These are phyloP conservation scores for Zelonia costaricensis DNA, from an alignment of 208 protist species.

Conservation along the genomic window DNA sequence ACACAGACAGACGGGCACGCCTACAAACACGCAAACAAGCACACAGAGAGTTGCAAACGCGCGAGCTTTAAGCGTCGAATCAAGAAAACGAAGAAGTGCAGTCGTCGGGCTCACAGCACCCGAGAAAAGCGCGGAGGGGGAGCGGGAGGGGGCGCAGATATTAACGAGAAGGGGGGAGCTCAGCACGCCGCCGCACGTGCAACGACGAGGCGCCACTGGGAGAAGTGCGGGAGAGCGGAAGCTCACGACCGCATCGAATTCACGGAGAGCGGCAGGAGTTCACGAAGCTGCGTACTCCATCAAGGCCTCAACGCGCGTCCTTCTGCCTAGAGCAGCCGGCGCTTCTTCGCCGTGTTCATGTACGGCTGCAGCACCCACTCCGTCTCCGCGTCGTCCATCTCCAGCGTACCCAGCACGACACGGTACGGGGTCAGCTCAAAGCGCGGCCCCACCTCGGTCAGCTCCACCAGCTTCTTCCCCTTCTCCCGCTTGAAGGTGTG, in stretches of 20 bases:
- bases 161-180: too few relatives aligned
- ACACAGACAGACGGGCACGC: background rate
- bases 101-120: too few relatives aligned
- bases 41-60: background rate
- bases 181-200: too few relatives aligned
- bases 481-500: constrained; percentile 94
- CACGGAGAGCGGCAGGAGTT: too few relatives aligned
- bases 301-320: background rate
- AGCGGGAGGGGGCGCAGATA: too few relatives aligned
- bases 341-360: constrained; percentile 98
- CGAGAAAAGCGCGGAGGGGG: too few relatives aligned
- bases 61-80: background rate
- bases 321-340: constrained; percentile 62
- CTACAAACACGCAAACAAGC: background rate
- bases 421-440: constrained; percentile 98
- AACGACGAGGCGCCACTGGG: background rate
- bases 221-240: background rate
- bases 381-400: constrained; percentile 96
- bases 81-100: background rate
- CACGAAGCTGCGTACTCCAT: background rate
- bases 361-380: constrained; percentile 99
- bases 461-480: constrained; percentile 67
- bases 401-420: constrained; percentile 95
- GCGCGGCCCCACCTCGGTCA: constrained; percentile 98
- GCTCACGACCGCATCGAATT: too few relatives aligned